These are phyloP conservation scores for Leucaena leucocephala DNA, from an alignment of 306 rosid genomes.

Conservation along the genomic window DNA sequence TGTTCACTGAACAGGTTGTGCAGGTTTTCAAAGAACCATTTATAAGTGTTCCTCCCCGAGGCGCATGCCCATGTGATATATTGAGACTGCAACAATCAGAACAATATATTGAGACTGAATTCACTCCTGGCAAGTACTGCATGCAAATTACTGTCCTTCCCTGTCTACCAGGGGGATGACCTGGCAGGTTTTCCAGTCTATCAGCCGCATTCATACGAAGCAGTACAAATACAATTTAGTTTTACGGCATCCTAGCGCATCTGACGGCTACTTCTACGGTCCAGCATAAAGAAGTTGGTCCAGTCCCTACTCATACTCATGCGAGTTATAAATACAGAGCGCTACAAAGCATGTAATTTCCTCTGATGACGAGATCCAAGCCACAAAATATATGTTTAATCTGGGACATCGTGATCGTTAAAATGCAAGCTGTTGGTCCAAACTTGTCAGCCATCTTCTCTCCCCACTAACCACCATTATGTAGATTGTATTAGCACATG, in stretches of 20 bases:
- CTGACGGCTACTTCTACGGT: conserved; percentile 48
- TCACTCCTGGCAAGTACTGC: not conserved
- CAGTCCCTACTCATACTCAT: conserved; percentile 21
- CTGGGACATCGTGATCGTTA: conserved; percentile 41
- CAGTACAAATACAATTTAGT: conserved; percentile 34
- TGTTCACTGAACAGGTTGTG: not conserved
- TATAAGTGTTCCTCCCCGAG: conserved; percentile 25
- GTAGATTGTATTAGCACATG: conserved; percentile 31
- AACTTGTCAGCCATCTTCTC: conserved; percentile 32
- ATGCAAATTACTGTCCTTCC: conserved; percentile 4
- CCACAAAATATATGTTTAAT: conserved; percentile 43
- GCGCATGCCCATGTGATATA: conserved; percentile 2
- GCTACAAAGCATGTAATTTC: conserved; percentile 27
- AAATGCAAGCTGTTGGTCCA: conserved; percentile 50
- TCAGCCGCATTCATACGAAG: conserved; percentile 1
- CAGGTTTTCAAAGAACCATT: not conserved
- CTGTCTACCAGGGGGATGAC: not conserved
- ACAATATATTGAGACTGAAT: conserved; percentile 1
- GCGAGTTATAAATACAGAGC: conserved; percentile 42
- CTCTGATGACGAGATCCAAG: conserved; percentile 43
- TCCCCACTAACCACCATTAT: conserved; percentile 37
- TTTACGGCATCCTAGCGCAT: conserved; percentile 50
- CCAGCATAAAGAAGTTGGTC: conserved; percentile 39
- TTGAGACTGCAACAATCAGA: not conserved
- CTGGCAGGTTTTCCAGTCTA: conserved; percentile 24